phyloP scores from a whole-genome alignment of 2,329 filamentous ascomycete species.

The Colletotrichum viniferum region DNA sequence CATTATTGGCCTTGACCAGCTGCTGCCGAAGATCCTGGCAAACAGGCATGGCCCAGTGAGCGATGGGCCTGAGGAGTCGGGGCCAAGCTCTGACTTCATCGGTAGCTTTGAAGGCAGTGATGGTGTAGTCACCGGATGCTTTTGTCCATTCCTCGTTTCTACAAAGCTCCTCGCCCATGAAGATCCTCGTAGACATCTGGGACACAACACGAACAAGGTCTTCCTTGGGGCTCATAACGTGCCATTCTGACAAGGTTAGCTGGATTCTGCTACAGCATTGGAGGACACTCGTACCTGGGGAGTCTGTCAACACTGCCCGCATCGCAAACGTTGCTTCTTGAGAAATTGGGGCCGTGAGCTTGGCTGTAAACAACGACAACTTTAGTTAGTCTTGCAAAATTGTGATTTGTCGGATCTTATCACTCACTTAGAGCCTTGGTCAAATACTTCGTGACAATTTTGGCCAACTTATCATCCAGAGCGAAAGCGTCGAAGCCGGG shows the following conservation, averaged over 20 bases:
- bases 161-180: constrained; percentile 23
- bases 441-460: not conserved
- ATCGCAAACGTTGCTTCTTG: not conserved
- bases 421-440: not conserved
- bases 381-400: not conserved
- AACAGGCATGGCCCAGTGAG: constrained; percentile 20
- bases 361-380: not conserved
- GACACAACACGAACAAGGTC: constrained; percentile 6
- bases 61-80: constrained; percentile 11
- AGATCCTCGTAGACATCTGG: constrained; percentile 17
- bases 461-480: not conserved
- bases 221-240: not conserved
- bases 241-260: constrained; percentile 5
- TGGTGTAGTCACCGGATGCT: not conserved
- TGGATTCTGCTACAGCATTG: not conserved
- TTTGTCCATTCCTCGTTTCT: constrained; percentile 18
- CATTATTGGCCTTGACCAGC: not conserved
- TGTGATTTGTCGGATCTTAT: not conserved
- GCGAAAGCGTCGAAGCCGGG: not conserved
- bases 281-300: not conserved
- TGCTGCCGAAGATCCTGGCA: constrained; percentile 4
- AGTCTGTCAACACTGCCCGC: not conserved
- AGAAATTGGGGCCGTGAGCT: not conserved
- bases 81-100: constrained; percentile 18
- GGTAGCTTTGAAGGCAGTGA: not conserved